Base-by-base conservation (phyloP, 2,329 filamentous ascomycete species). In the Hypoxylon sp. region DNA sequence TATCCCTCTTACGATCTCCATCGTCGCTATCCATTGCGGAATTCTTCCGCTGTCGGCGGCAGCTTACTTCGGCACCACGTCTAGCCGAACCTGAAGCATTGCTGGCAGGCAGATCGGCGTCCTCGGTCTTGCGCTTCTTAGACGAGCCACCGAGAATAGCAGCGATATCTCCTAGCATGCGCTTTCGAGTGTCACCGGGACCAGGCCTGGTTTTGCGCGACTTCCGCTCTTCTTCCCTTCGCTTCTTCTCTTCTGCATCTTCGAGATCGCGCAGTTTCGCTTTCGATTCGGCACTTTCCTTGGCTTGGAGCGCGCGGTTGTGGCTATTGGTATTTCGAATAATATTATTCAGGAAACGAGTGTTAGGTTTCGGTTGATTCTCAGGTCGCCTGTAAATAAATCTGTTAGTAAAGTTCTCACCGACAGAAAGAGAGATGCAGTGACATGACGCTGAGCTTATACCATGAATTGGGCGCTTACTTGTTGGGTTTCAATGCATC, bases 301-400 rank as follows among this genome's bases (percentile, higher is more conserved):
- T 96, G 0, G 91, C 92, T 17, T 93, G 86, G 28, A 98, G 82
- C 0, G 92, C 91, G 22, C 91, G 88, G 84, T 99, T 99, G 79
- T 99, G 94, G 56, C 79, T 90, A 71, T 96, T 91, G 7, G 93
- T 96, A 69, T 95, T 91, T 67, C 90, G 91, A 65, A 99, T 92
- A 59, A 98, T 91, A 72, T 95, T 91, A 60, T 89, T 89, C 43
- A 99, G 80, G 75, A 98, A 98, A 32, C 91, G 87, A 0, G 92
- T 97, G 73, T 99, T 98, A 2, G 94, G 94, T 75, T 94, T 97
- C 0, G 92, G 92, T 67, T 89, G 87, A 69, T 86, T 85, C 47
- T 85, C 79, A 10, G 74, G 74, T 59, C 89, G 86, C 72, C 87
- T 93, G 22, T 77, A 20, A 51, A 44, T 46, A n/a, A 22, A 52